These are phyloP conservation scores for Graphilbum fragrans DNA, from an alignment of 2,329 filamentous ascomycete species.

Conservation along the genomic window DNA sequence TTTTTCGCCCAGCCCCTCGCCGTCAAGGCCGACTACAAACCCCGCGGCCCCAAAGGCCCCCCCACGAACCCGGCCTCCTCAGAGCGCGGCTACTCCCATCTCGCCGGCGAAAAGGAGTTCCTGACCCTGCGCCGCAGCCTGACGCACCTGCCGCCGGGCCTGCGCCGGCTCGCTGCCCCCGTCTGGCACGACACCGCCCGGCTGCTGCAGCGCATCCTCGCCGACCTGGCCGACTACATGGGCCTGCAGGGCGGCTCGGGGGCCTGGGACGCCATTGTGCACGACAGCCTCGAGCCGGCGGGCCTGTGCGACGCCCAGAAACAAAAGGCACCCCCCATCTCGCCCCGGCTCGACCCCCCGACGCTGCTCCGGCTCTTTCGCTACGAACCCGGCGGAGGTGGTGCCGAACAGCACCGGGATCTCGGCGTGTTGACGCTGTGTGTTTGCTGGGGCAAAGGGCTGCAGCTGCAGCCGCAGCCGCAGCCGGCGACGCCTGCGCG, in stretches of 20 bases:
- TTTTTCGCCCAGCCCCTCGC: conserved; percentile 9
- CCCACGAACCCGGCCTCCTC: conserved; percentile 5
- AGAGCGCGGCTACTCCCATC: conserved; percentile 10
- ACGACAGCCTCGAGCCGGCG: conserved; percentile 8
- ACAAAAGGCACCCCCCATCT: not conserved
- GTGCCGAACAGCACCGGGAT: conserved; percentile 12
- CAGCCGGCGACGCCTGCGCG: not conserved
- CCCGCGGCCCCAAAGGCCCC: conserved; percentile 2
- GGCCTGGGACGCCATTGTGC: conserved; percentile 8
- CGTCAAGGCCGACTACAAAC: conserved; percentile 6
- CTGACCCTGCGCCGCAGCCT: conserved; percentile 11
- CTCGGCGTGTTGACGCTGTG: conserved; percentile 13
- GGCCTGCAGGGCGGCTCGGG: conserved; percentile 3
- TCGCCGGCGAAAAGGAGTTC: conserved; percentile 12
- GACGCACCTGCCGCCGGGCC: conserved; percentile 6
- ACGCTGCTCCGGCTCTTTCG: conserved; percentile 13
- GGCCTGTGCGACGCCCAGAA: not conserved
- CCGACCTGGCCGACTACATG: conserved; percentile 9
- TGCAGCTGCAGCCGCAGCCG: conserved; percentile 9
- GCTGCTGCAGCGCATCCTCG: conserved; percentile 12
- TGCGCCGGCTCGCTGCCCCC: not conserved
- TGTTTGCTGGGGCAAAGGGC: conserved; percentile 10
- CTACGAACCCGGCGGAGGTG: conserved; percentile 11
- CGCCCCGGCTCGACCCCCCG: conserved; percentile 10
- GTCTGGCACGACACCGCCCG: conserved; percentile 12